Evolutionary conservation across 2,329 filamentous ascomycete genomes (phyloP), one percentile per base, ranked within the genome.

Genomic region (Aureobasidium uvarum): DNA sequence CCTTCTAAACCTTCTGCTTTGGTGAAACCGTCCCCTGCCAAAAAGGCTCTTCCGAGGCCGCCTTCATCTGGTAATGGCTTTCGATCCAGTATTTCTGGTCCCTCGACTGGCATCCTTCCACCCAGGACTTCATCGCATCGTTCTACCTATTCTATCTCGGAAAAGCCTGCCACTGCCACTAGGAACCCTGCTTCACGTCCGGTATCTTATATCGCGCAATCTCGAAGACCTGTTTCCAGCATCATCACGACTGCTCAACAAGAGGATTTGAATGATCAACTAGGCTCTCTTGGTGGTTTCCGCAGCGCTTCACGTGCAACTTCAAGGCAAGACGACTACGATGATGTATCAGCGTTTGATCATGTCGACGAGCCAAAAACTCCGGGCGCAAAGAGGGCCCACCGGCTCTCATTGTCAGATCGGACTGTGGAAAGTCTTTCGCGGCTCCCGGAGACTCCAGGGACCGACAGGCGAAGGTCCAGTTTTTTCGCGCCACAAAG

Each of bases 401-500:
- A 74, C 7, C 73, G 81, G 14, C 79, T 79, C 16, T 93, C 91
- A 0, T 81, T 97, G 4, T 87, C 89, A 0, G 93, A 97, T 71
- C 83, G 94, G 66, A 96, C 93, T 0, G 88, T 96, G 48, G 91
- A 96, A 74, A 96, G 91, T 0, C 79, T 97, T 6, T 84, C 92
- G 3, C 85, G 87, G 54, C 80, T 96, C 36, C 90, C 92, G 0
- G 86, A 90, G 0, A 95, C 92, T 0, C 92, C 93, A 5, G 85
- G 85, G 0, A 76, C 89, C 52, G 85, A 83, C 62, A 85, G 86
- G 66, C 85, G 87, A 63, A 80, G 84, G 10, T 91, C 91, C 0
- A 86, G 85, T 64, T 92, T 96, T 75, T 95, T 90, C 73, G 87
- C 86, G 56, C 77, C 81, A 1, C 81, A 87, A n/a, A 84, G 84